Base-by-base conservation (phyloP, 2,329 filamentous ascomycete genomes). In the Penicillium glabrum region DNA sequence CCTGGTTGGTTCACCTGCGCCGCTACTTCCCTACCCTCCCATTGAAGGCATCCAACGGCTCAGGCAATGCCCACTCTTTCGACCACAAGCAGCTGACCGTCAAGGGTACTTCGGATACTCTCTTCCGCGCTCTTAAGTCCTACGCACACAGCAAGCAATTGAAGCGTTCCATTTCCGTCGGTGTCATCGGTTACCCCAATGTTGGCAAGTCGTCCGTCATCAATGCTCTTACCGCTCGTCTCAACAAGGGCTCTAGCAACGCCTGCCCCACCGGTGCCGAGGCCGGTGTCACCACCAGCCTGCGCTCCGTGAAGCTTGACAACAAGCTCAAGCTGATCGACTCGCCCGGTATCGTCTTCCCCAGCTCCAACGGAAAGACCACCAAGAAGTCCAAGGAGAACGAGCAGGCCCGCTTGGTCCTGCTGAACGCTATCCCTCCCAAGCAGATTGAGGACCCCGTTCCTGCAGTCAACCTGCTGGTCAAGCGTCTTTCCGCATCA, bases 171-270 rank as follows among this genome's bases (percentile, higher is more conserved):
- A 86, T 96, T 67, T 93, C 90, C 21, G 93, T 97, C 59, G 93
- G 93, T 63, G 90, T 97, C 60, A 96, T 97, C 66, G 93, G 93
- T 27, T 97, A 96, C 75, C 93, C 93, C 67, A 97, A 97, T 73
- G 93, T 96, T 58, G 93, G 93, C 72, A 97, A 97, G 80, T 96
- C 91, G 27, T 96, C 92, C 50, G 91, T 97, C 68, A 96, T 97
- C 82, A 97, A 97, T 75, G 90, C 92, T 16, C 86, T 97, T 54
- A 89, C 91, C 21, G 87, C 89, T 37, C 86, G 91, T 37, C 80
- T 96, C 65, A 86, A 84, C 69, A 81, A 82, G 62, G 85, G 84
- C 37, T 78, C 78, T 45, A 79, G 83, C 65, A 81, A 83, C 35
- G 89, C 91, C 44, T 96, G 92, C 73, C 93, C 93, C 1, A 89